These are phyloP conservation scores for Cenchrus purpureus DNA, from an alignment of 176 grass and related monocot genomes.

Conservation along the genomic window DNA sequence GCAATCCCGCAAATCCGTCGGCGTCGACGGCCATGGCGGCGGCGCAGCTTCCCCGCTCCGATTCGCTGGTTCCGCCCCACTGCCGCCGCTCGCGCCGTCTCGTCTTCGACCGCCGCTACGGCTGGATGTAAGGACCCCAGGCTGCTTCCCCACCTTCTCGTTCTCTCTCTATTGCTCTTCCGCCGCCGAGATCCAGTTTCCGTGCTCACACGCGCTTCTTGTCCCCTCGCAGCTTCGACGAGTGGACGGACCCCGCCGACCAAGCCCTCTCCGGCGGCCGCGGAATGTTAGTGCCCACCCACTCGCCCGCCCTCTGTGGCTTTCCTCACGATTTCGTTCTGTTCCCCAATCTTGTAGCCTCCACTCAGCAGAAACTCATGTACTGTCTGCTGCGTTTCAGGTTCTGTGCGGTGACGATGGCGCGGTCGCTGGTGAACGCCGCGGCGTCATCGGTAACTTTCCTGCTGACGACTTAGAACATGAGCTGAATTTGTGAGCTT, in stretches of 20 bases:
- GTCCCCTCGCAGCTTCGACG: conserved; percentile 53
- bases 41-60: conserved; percentile 5
- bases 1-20: background rate
- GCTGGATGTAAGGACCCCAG: conserved; percentile 41
- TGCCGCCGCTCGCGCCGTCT: conserved; percentile 43
- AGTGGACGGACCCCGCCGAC: conserved; percentile 60
- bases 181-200: background rate
- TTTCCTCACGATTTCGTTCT: background rate
- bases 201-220: background rate
- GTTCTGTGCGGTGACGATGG: conserved; percentile 58
- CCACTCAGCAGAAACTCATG: background rate
- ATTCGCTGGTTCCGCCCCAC: conserved; percentile 1
- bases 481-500: background rate
- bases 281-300: conserved; percentile 46
- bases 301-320: background rate
- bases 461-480: background rate
- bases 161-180: background rate
- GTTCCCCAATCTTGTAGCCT: background rate
- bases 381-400: conserved; percentile 13
- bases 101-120: conserved; percentile 58
- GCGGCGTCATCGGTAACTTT: conserved; percentile 40
- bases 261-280: conserved; percentile 56
- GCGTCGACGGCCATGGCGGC: background rate
- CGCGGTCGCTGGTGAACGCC: conserved; percentile 39
- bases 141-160: background rate